Conservation (phyloP, 345 rosid species). For the Gossypioides kirkii region DNA sequence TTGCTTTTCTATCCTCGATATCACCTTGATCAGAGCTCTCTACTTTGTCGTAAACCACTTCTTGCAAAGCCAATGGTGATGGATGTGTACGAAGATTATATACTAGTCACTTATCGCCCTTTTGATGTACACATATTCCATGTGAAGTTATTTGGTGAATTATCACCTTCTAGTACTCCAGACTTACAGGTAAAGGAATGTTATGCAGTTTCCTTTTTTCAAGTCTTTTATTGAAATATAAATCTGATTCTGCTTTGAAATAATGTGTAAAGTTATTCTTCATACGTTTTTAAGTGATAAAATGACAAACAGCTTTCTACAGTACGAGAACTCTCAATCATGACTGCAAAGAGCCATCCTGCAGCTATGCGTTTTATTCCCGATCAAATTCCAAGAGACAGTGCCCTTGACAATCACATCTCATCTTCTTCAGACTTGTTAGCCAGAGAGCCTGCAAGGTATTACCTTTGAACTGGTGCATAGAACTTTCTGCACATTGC, state of each 20-base stretch:
- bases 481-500: slow-evolving; percentile 13
- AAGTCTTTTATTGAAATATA: background rate
- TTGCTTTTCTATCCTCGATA: slow-evolving; percentile 94
- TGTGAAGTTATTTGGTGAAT: slow-evolving; percentile 62
- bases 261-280: slow-evolving; percentile 26
- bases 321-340: slow-evolving; percentile 98
- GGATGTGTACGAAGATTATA: slow-evolving; percentile 86
- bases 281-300: slow-evolving; percentile 89
- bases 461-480: slow-evolving; percentile 19
- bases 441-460: slow-evolving; percentile 83
- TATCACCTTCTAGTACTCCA: slow-evolving; percentile 72
- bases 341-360: slow-evolving; percentile 99
- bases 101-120: slow-evolving; percentile 83
- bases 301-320: slow-evolving; percentile 99
- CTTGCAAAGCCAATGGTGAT: slow-evolving; percentile 93
- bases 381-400: slow-evolving; percentile 64
- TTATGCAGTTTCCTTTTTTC: slow-evolving; percentile 17
- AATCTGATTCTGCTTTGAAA: background rate
- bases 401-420: slow-evolving; percentile 35
- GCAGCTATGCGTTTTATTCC: slow-evolving; percentile 99
- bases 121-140: slow-evolving; percentile 92
- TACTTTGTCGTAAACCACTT: slow-evolving; percentile 80
- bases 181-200: slow-evolving; percentile 67
- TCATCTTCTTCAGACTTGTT: slow-evolving; percentile 46
- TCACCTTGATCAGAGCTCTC: slow-evolving; percentile 92